Base-by-base conservation (phyloP, 1,139 yeast genomes). In the Yamadazyma aaseri region DNA sequence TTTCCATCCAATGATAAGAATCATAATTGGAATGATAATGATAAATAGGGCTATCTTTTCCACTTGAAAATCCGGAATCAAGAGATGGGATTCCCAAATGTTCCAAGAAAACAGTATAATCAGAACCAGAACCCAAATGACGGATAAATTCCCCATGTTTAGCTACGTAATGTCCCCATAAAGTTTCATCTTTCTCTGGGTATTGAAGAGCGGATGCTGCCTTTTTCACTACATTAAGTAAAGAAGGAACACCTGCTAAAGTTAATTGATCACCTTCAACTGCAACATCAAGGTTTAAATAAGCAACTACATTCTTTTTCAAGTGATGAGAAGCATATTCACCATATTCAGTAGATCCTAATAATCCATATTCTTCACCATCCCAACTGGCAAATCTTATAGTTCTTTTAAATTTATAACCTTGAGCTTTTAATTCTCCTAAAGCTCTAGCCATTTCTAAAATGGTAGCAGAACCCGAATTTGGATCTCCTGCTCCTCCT, bases 21-120 rank as follows among this genome's bases (percentile, higher is more conserved):
- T 81, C 87, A 48, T 67, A 79, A 35, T 67, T 70, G 6, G 89
- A 80, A 51, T 81, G 81, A 36, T 64, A 60, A 42, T 78, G 84
- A 42, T 72, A 70, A 8, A 78, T 60, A 6, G 77, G 70, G 9
- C 33, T 22, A 9, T 40, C 46, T 34, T 53, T 51, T 7, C 56
- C 53, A 27, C 47, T 52, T 14, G 41, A 41, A 38, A 69, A 69
- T 2, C 69, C 67, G 14, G 64, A 34, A 40, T 69, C 74, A 17
- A 59, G 63, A 1, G 72, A 59, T 8, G 74, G 68, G 36, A 69
- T 63, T 22, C 74, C 75, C 49, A 69, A 63, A 43, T 69, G 74
- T 42, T 69, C 74, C 47, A 67, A 61, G 45, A 63, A 68, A 5
- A 69, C 75, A 8, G 74, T 70, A 46, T 63, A 69, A 46, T 69